Conservation (phyloP, 2,329 filamentous ascomycete species). For the Cordyceps tenuipes region DNA sequence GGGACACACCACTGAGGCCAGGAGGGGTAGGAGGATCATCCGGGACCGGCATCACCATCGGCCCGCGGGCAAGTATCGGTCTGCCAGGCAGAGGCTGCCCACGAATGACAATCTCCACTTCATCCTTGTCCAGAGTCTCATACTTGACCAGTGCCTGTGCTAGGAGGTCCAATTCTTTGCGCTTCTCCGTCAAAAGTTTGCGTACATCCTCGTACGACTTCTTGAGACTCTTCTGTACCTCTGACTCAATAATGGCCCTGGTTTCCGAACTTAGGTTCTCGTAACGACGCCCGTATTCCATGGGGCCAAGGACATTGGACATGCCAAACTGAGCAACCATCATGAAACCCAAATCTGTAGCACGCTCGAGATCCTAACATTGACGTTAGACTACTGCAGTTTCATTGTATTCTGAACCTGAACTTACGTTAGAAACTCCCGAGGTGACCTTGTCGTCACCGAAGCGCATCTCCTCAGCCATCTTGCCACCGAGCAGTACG, state of each 20-base stretch:
- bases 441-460: slow-evolving; percentile 87
- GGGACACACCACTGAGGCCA: slow-evolving; percentile 26
- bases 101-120: slow-evolving; percentile 82
- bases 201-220: slow-evolving; percentile 70
- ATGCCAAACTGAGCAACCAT: slow-evolving; percentile 90
- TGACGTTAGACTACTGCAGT: slow-evolving; percentile 19
- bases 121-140: slow-evolving; percentile 80
- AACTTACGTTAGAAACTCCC: slow-evolving; percentile 68
- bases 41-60: slow-evolving; percentile 31
- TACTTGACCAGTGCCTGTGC: slow-evolving; percentile 89
- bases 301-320: slow-evolving; percentile 78
- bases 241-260: slow-evolving; percentile 74
- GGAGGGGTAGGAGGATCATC: slow-evolving; percentile 26
- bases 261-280: slow-evolving; percentile 76
- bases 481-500: slow-evolving; percentile 75
- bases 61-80: slow-evolving; percentile 45
- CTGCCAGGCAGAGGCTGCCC: slow-evolving; percentile 74
- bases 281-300: slow-evolving; percentile 79
- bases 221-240: slow-evolving; percentile 78
- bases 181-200: slow-evolving; percentile 62
- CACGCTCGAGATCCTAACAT: slow-evolving; percentile 69
- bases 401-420: not conserved
- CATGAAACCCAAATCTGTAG: slow-evolving; percentile 72
- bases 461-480: slow-evolving; percentile 85
- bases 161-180: slow-evolving; percentile 78